Evolutionary conservation across 1,139 yeast species (phyloP), one percentile per base, ranked within the genome.

Genomic region (Saccharomyces hybrid): DNA sequence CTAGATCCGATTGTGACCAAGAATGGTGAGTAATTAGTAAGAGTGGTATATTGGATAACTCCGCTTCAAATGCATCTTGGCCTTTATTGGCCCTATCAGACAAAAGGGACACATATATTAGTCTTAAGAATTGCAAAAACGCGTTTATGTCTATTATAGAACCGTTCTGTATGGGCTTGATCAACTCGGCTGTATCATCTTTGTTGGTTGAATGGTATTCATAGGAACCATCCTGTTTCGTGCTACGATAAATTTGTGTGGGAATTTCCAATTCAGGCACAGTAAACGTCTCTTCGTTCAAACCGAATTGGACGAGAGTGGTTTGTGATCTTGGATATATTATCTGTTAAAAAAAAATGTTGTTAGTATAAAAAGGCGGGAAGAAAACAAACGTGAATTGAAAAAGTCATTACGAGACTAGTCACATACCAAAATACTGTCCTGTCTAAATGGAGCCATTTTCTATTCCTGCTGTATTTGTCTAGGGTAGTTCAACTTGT

Each of bases 211-310:
- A 74, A 50, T 74, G 75, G 55, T 67, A 75, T 6, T 63, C 63
- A 14, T 28, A 50, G 26, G 26, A 42, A 11, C 47, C 47, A 13
- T 14, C 16, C n/a, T 58, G 53, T 14, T 57, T 56, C 11, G 78
- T 72, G 58, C 81, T 79, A 57, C 74, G 75, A 69, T 83, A 90
- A 7, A 91, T 95, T 34, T 77, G 75, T 0, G 96, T 82, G 9
- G 97, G 95, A 42, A 90, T 75, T 57, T 82, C 82, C 61, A 80
- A 81, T 50, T 82, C 80, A 1, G 97, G 96, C 2, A 95, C 90
- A 4, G 87, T 74, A 59, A 88, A 77, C 0, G 88, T 78, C 60
- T 67, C 70, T 48, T 91, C 97, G 53, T 82, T 84, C 48, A 91
- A 74, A 1, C 97, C 97, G 67, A 88, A 84, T 61, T 86, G 86